Base-by-base conservation (phyloP, 805 yeast genomes). In the Maudiozyma pseudohumilis region DNA sequence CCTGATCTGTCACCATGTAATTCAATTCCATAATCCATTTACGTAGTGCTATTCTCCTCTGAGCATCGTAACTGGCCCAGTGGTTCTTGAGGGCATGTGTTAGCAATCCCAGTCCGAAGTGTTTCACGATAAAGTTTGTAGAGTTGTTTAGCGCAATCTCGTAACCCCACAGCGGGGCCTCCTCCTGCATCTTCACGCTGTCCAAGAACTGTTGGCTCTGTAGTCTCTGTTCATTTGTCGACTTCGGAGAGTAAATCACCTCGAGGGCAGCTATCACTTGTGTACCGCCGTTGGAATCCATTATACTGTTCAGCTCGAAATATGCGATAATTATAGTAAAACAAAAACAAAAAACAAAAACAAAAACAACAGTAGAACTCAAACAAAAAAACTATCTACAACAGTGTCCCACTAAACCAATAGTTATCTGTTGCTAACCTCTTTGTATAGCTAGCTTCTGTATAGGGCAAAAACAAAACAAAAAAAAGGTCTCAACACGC, bases 131-230 rank as follows among this genome's bases (percentile, higher is more conserved):
- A 46, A 68, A 73, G 53, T 80, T 74, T 31, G 72, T 65, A 47
- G 59, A 77, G 65, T 62, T 74, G 65, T 56, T 76, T 19, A 74
- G 55, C 1, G 95, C 86, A 41, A 92, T 69, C 56, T 82, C 86
- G 60, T 80, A 89, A 3, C 96, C 96, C 88, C 95, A 86, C 43
- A 66, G 74, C 0, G 98, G 96, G 16, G 94, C 79, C 54, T 88
- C 94, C 8, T 79, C 82, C 43, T 80, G 77, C 31, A 68, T 62
- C 53, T 85, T 88, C 19, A 89, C 74, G 9, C 75, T 65, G 48
- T 87, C 96, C 23, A 92, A 65, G 47, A 85, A 84, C 56, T 59
- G 50, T 50, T 75, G 80, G 6, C 80, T 80, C 40, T 70, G 69
- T 33, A 67, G 65, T 23, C 82, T 66, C 35, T 72, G 70, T 4